A percentile compares a stretch with the other conserved stretches of the same genome.
Evolutionary conservation across 345 rosid genomes (phyloP).

Genomic region (Noccaea caerulescens): DNA sequence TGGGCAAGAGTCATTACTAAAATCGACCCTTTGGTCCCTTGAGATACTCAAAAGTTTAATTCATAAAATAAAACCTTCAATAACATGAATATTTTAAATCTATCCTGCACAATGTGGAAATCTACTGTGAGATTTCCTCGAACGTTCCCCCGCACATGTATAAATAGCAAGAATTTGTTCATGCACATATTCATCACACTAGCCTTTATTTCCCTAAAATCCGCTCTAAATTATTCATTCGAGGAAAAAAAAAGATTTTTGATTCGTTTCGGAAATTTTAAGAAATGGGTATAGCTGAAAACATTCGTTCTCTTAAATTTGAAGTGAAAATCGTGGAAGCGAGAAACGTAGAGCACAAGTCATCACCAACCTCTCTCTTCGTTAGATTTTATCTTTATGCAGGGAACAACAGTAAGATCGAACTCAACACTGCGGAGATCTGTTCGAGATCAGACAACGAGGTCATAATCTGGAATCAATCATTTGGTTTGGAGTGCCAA

Average conservation of each 20-base stretch:
- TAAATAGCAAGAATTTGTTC: slow-evolving; percentile 21
- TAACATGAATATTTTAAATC: slow-evolving; percentile 29
- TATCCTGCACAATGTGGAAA: slow-evolving; percentile 24
- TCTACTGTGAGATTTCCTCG: slow-evolving; percentile 15
- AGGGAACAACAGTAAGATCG: slow-evolving; percentile 54
- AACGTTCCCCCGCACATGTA: slow-evolving; percentile 25
- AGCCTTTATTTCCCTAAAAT: slow-evolving; percentile 14
- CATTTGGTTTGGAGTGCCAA: slow-evolving; percentile 60
- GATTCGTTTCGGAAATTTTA: not conserved
- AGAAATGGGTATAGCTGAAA: slow-evolving; percentile 43
- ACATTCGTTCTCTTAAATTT: slow-evolving; percentile 47
- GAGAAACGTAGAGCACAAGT: slow-evolving; percentile 55
- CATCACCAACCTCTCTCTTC: slow-evolving; percentile 48
- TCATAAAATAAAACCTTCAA: slow-evolving; percentile 30
- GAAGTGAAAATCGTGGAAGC: slow-evolving; percentile 65
- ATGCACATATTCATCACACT: slow-evolving; percentile 38
- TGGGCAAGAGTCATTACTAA: slow-evolving; percentile 38
- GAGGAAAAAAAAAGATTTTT: not conserved
- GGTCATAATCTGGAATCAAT: slow-evolving; percentile 56
- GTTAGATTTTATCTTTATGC: slow-evolving; percentile 68
- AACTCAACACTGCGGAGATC: slow-evolving; percentile 56
- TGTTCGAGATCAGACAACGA: slow-evolving; percentile 36
- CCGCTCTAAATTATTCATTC: not conserved
- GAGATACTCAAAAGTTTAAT: slow-evolving; percentile 33
- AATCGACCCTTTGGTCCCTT: slow-evolving; percentile 39